phyloP scores from a whole-genome alignment of 768 basidiomycete species.

The Lentinula guzmanii region DNA sequence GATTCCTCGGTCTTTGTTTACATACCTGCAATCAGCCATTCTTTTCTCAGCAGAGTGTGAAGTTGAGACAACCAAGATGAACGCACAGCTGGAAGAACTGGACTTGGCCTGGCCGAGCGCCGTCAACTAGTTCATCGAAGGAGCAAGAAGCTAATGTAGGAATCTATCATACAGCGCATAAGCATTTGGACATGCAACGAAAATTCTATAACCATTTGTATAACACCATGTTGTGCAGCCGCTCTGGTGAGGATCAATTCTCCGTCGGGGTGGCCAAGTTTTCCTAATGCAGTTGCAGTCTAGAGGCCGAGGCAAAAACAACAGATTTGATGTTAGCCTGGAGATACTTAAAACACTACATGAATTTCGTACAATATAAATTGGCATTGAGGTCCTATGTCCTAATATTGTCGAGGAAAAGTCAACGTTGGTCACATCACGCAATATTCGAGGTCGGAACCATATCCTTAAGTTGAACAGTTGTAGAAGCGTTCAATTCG shows the following conservation, averaged over 20 bases:
- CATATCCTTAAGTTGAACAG: constrained; percentile 48
- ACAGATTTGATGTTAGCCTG: not conserved
- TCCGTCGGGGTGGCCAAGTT: constrained; percentile 93
- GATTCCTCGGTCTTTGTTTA: constrained; percentile 83
- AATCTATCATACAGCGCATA: constrained; percentile 47
- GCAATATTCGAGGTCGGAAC: constrained; percentile 85
- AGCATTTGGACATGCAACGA: not conserved
- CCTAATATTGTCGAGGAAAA: constrained; percentile 83
- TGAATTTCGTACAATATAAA: constrained; percentile 60
- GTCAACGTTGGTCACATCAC: constrained; percentile 83
- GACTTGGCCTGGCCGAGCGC: constrained; percentile 68
- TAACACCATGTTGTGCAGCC: constrained; percentile 71
- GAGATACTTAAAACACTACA: not conserved
- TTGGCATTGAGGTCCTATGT: constrained; percentile 64
- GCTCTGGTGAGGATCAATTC: constrained; percentile 89
- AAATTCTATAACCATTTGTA: constrained; percentile 57
- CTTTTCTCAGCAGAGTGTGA: not conserved
- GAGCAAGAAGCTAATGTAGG: constrained; percentile 94
- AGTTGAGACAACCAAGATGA: not conserved
- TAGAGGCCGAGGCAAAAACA: constrained; percentile 15
- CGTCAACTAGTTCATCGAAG: constrained; percentile 94
- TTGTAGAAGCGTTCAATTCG: not conserved
- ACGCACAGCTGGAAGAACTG: constrained; percentile 83
- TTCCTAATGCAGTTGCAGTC: constrained; percentile 86
- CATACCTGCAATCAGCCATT: constrained; percentile 48